phyloP scores from a whole-genome alignment of 2,329 filamentous ascomycete species.

The Cladophialophora psammophila region DNA sequence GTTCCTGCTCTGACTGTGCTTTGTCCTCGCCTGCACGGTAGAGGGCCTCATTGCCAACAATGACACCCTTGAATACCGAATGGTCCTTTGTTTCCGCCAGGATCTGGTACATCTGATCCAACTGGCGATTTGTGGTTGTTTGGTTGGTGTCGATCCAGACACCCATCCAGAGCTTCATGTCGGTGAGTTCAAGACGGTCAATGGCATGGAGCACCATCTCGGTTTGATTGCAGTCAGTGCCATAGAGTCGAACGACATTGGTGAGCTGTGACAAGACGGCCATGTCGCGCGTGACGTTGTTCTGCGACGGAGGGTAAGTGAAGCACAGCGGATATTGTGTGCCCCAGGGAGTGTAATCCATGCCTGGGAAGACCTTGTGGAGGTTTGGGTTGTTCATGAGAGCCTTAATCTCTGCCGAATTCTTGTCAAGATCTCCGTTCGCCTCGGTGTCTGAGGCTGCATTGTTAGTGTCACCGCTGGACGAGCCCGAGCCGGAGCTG shows the following conservation, averaged over 20 bases:
- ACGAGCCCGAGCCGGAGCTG: constrained; percentile 34
- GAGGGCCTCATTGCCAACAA: constrained; percentile 70
- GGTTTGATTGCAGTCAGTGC: constrained; percentile 97
- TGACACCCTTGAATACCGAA: constrained; percentile 65
- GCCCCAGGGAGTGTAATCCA: constrained; percentile 94
- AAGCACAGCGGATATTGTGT: constrained; percentile 88
- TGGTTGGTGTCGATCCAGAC: constrained; percentile 88
- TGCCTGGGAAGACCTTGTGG: constrained; percentile 92
- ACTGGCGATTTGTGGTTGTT: constrained; percentile 83
- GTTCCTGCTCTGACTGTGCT: constrained; percentile 69
- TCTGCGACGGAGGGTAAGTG: constrained; percentile 79
- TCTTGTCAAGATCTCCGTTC: constrained; percentile 74
- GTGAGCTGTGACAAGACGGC: constrained; percentile 90
- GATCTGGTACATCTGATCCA: constrained; percentile 83
- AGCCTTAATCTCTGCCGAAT: constrained; percentile 80
- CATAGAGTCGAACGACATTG: constrained; percentile 86
- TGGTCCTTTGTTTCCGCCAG: constrained; percentile 63
- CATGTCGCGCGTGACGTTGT: constrained; percentile 91
- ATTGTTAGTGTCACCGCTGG: constrained; percentile 47
- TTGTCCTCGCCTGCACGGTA: constrained; percentile 58
- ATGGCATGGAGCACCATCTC: constrained; percentile 90
- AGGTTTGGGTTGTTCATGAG: constrained; percentile 81
- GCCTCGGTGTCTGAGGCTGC: constrained; percentile 66
- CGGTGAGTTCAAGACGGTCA: constrained; percentile 70
- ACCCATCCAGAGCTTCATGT: constrained; percentile 91